These are phyloP conservation scores for Neurospora pannonica DNA, from an alignment of 495 filamentous ascomycete species.

Conservation along the genomic window DNA sequence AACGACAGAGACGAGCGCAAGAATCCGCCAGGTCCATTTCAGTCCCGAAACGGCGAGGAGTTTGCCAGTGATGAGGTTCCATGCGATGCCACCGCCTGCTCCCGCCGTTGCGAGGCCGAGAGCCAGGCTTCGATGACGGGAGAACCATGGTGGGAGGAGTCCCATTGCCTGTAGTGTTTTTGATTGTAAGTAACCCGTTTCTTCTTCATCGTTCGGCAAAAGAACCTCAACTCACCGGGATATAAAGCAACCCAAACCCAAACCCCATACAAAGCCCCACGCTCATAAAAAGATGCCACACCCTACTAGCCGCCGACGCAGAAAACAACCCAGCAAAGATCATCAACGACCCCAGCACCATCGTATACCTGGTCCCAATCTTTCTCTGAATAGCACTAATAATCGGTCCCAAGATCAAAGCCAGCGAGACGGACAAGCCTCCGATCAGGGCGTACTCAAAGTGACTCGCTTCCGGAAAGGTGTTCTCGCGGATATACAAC, in stretches of 20 bases:
- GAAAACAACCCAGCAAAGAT: constrained; percentile 44
- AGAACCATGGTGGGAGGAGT: constrained; percentile 66
- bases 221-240: constrained; percentile 28
- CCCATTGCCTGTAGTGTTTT: constrained; percentile 31
- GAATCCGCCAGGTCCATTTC: constrained; percentile 50
- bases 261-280: constrained; percentile 64
- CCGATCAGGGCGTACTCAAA: constrained; percentile 59
- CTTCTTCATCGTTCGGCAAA: too few relatives aligned
- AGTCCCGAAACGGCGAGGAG: constrained; percentile 47
- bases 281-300: constrained; percentile 61
- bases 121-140: constrained; percentile 49
- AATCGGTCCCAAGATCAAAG: constrained; percentile 48
- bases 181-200: background rate
- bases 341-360: constrained; percentile 47
- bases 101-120: constrained; percentile 59
- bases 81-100: constrained; percentile 55
- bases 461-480: constrained; percentile 47
- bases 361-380: constrained; percentile 40
- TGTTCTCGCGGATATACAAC: constrained; percentile 45
- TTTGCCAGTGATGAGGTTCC: constrained; percentile 36
- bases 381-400: constrained; percentile 43
- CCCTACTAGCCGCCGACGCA: constrained; percentile 46
- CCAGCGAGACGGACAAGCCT: constrained; percentile 54
- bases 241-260: constrained; percentile 67
- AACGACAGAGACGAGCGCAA: constrained; percentile 41